Percentiles rank a stretch among this genome's conserved stretches.
phyloP scores from a whole-genome alignment of 768 basidiomycete genomes.

The Boletales sp. region DNA sequence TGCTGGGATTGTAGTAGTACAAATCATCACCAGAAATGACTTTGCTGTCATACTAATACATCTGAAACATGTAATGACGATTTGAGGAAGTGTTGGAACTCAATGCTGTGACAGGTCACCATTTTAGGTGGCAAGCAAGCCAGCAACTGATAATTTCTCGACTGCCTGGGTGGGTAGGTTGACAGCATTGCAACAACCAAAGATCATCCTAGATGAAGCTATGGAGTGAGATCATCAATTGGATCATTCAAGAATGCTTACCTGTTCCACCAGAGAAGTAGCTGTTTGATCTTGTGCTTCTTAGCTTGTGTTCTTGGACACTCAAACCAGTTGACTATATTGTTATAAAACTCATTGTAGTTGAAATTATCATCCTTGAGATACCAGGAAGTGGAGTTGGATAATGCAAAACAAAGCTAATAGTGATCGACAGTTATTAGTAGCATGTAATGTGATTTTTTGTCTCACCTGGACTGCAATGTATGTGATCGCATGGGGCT shows the following conservation, averaged over 20 bases:
- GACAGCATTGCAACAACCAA: background rate
- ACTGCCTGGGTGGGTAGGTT: background rate
- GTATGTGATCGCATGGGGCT: conserved; percentile 23
- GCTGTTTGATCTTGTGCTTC: background rate
- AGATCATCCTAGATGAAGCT: background rate
- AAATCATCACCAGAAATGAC: too few relatives aligned
- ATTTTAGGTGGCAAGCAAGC: background rate
- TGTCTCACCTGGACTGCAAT: conserved; percentile 21
- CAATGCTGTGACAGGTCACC: too few relatives aligned
- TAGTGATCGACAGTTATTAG: too few relatives aligned
- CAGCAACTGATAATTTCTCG: background rate
- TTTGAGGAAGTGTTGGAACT: background rate
- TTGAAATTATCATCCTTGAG: conserved; percentile 5
- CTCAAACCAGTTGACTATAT: conserved; percentile 16
- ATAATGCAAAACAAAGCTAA: conserved; percentile 17
- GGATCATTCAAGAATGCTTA: background rate
- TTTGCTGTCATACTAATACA: too few relatives aligned
- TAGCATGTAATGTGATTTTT: background rate
- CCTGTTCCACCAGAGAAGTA: conserved; percentile 14
- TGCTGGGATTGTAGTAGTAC: too few relatives aligned
- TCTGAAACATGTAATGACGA: background rate
- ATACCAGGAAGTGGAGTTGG: conserved; percentile 3
- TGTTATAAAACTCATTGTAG: conserved; percentile 11
- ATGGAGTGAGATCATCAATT: background rate
- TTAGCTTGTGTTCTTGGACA: background rate